phyloP scores from a whole-genome alignment of 352 stramenopile genomes.

The Globisporangium paddicum region DNA sequence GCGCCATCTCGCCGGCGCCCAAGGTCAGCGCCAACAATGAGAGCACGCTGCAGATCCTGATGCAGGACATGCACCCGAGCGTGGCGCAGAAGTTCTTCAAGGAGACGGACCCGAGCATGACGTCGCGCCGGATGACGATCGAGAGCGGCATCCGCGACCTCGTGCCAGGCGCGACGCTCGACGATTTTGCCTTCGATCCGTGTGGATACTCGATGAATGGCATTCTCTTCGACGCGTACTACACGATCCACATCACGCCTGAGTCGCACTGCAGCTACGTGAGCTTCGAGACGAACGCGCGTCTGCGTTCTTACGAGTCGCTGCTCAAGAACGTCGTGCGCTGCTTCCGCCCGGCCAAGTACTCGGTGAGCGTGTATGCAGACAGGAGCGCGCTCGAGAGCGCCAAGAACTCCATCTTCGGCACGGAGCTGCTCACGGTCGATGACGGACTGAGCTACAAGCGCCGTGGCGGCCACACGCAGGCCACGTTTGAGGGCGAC shows the following conservation, averaged over 20 bases:
- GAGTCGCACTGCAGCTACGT: constrained; percentile 96
- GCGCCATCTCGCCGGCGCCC: not conserved
- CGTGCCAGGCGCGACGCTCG: constrained; percentile 92
- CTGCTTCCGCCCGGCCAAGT: constrained; percentile 96
- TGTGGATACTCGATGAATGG: constrained; percentile 99
- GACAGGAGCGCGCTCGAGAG: constrained; percentile 72
- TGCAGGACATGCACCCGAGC: constrained; percentile 83
- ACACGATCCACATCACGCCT: constrained; percentile 98
- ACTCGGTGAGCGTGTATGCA: constrained; percentile 97
- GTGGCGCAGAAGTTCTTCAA: constrained; percentile 88
- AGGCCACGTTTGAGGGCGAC: constrained; percentile 82
- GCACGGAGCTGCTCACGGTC: constrained; percentile 59
- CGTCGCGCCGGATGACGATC: constrained; percentile 90
- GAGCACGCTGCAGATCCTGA: constrained; percentile 78
- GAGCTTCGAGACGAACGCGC: constrained; percentile 98
- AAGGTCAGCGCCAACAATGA: constrained; percentile 26
- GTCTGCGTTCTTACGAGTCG: constrained; percentile 79
- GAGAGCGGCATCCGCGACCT: constrained; percentile 94
- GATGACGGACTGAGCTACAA: constrained; percentile 80
- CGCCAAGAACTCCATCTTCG: constrained; percentile 71
- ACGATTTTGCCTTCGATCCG: constrained; percentile 98
- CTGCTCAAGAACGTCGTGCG: constrained; percentile 97
- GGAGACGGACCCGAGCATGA: constrained; percentile 53
- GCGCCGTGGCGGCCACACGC: constrained; percentile 76
- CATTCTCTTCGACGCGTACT: constrained; percentile 97